Evolutionary conservation across 139 green algal genomes (phyloP), one percentile per base, ranked within the genome.

Genomic region (Chlamydomonas urium): DNA sequence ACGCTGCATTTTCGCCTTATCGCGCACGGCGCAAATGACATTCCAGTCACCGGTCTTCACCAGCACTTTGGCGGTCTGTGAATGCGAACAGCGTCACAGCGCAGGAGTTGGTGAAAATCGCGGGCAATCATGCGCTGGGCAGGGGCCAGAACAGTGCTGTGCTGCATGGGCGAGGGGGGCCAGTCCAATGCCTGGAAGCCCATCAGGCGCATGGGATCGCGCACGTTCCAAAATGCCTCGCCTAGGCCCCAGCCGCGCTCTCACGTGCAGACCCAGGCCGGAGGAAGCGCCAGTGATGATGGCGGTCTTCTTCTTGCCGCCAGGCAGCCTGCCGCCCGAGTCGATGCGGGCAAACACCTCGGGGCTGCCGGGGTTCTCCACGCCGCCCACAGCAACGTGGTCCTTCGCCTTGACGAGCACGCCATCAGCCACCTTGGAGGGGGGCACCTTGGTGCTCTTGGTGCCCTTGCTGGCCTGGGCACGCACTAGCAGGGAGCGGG

Each of bases 201-300:
- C n/a, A n/a, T n/a, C n/a, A n/a, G n/a, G n/a, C n/a, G n/a, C n/a
- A n/a, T n/a, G n/a, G n/a, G n/a, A n/a, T n/a, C n/a, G n/a, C n/a
- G n/a, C n/a, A n/a, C n/a, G n/a, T n/a, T n/a, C n/a, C n/a, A n/a
- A n/a, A n/a, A n/a, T n/a, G n/a, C n/a, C n/a, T n/a, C n/a, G n/a
- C n/a, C n/a, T n/a, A n/a, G n/a, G n/a, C n/a, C n/a, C n/a, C n/a
- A n/a, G n/a, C n/a, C n/a, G n/a, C n/a, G n/a, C n/a, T n/a, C 42
- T 53, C 17, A 53, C 87, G 70, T 91, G 86, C 5, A 97, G 86
- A 67, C 93, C 93, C 45, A 98, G 82, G 31, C 93, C 93, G 3
- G 85, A 93, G 21, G 89, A 94, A 26, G 93, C 92, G 48, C 93
- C 93, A 38, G 93, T 98, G 81, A 98, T 93, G 73, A 97, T 81